A percentile compares a stretch with the other conserved stretches of the same genome.
phyloP scores from a whole-genome alignment of 495 filamentous ascomycete genomes.

The Penicillium diatomitis region DNA sequence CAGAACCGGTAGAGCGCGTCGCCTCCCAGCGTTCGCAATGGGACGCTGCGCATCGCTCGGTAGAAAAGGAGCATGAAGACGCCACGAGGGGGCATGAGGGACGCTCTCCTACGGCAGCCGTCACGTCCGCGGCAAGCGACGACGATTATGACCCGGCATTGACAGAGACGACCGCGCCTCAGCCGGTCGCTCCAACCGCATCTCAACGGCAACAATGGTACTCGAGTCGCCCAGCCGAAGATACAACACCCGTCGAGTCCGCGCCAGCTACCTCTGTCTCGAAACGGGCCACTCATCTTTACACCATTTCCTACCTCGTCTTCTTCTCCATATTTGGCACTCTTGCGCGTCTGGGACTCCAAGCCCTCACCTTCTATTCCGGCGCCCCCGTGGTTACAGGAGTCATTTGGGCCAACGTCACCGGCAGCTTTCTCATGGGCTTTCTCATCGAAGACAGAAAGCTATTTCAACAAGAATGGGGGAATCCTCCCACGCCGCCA shows the following conservation, averaged over 20 bases:
- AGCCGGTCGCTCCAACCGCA: conserved; percentile 6
- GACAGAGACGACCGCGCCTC: conserved; percentile 7
- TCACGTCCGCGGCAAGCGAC: not conserved
- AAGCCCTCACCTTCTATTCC: conserved; percentile 73
- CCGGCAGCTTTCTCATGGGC: conserved; percentile 76
- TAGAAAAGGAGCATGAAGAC: not conserved
- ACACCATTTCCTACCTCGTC: conserved; percentile 71
- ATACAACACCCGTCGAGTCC: not conserved
- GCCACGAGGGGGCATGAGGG: not conserved
- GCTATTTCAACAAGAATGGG: conserved; percentile 65
- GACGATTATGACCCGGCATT: conserved; percentile 5
- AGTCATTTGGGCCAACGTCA: conserved; percentile 86
- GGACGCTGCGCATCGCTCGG: not conserved
- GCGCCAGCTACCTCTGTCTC: conserved; percentile 23
- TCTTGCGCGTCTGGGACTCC: conserved; percentile 71
- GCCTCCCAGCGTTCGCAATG: not conserved
- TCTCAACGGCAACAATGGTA: conserved; percentile 10
- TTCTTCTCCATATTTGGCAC: conserved; percentile 86
- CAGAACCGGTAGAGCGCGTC: not conserved
- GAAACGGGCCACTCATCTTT: conserved; percentile 57
- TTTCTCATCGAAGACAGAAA: conserved; percentile 73
- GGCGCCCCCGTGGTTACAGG: conserved; percentile 64
- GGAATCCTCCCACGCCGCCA: conserved; percentile 6
- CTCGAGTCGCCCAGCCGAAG: not conserved
- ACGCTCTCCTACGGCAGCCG: too few species aligned